A percentile compares a stretch with the other conserved stretches of the same genome.
Evolutionary conservation across 1,284 basidiomycete species (phyloP).

Genomic region (Ceratobasidium sp.): DNA sequence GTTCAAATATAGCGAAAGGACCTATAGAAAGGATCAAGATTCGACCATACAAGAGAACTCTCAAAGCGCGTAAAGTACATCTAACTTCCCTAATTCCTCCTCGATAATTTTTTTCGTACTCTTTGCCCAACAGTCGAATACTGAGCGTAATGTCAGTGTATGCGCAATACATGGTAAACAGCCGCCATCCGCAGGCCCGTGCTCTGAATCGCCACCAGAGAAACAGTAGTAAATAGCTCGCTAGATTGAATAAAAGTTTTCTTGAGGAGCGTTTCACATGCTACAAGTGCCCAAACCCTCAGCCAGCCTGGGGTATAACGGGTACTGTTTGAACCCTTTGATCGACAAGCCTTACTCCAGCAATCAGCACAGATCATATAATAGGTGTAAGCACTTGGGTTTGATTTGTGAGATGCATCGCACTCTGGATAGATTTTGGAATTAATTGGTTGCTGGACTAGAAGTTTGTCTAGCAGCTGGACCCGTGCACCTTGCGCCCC

Average conservation of each 20-base stretch:
- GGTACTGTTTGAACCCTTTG: neutral
- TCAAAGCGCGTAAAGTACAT: slow-evolving; percentile 3
- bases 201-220: neutral
- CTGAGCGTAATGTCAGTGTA: neutral
- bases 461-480: neutral
- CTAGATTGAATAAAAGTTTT: neutral
- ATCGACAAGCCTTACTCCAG: neutral
- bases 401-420: neutral
- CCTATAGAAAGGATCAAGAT: no score
- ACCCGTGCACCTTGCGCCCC: neutral
- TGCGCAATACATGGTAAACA: neutral
- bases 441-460: neutral
- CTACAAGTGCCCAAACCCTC: neutral
- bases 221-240: neutral
- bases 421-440: neutral
- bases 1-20: no score
- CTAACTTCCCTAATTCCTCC: neutral
- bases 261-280: neutral
- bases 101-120: neutral
- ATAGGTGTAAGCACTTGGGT: neutral
- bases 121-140: neutral
- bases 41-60: neutral
- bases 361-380: neutral
- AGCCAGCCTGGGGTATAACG: neutral
- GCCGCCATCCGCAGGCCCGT: neutral